These are phyloP conservation scores for Nitzschia inconspicua DNA, from an alignment of 108 stramenopile genomes.

Conservation along the genomic window DNA sequence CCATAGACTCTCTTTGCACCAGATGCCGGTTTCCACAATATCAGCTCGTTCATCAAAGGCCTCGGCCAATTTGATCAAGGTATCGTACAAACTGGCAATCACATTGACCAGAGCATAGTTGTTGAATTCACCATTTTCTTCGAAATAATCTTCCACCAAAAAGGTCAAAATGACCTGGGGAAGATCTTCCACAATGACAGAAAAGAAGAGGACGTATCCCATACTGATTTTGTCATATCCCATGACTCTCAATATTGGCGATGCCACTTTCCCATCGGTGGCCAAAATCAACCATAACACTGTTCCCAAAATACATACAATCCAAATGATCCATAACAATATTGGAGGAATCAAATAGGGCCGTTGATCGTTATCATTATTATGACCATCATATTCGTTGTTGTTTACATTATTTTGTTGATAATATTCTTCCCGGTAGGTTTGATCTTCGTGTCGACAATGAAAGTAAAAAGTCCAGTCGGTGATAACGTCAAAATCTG, in stretches of 20 bases:
- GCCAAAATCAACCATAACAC: constrained; percentile 32
- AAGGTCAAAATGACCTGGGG: constrained; percentile 40
- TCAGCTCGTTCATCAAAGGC: constrained; percentile 35
- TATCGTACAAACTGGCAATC: constrained; percentile 34
- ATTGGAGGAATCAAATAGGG: constrained; percentile 20
- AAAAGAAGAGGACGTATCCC: constrained; percentile 23
- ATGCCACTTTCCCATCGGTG: constrained; percentile 27
- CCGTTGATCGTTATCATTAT: too few relatives aligned
- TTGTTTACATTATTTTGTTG: background rate
- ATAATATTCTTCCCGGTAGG: background rate
- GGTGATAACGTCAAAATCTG: constrained; percentile 35
- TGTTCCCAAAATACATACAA: constrained; percentile 22
- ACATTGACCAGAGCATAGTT: constrained; percentile 30
- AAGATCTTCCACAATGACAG: constrained; percentile 34
- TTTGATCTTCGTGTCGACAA: background rate
- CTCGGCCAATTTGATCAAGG: constrained; percentile 36
- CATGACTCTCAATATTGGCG: constrained; percentile 17
- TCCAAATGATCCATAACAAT: background rate
- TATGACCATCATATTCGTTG: too few relatives aligned
- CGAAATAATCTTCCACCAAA: constrained; percentile 35
- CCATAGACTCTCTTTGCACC: constrained; percentile 32
- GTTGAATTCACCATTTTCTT: constrained; percentile 8
- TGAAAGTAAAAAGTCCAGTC: constrained; percentile 32
- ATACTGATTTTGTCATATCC: constrained; percentile 27
- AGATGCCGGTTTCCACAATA: constrained; percentile 38